A percentile compares a stretch with the other conserved stretches of the same genome.
These are phyloP conservation scores for Xylaria digitata DNA, from an alignment of 2,329 filamentous ascomycete genomes.

Conservation along the genomic window DNA sequence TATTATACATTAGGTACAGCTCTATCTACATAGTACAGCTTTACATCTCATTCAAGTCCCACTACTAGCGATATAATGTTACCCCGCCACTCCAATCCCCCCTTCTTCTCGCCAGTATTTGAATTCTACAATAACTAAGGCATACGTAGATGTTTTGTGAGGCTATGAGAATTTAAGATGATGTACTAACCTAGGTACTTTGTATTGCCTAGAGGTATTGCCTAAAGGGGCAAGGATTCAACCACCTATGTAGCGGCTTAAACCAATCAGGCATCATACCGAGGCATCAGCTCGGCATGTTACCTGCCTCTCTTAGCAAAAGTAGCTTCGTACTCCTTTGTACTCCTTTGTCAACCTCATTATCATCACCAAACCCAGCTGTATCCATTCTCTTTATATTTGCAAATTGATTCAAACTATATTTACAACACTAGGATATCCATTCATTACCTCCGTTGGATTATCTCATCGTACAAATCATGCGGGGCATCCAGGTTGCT, in stretches of 20 bases:
- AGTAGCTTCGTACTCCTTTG: not conserved
- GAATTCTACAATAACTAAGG: not conserved
- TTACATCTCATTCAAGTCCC: not conserved
- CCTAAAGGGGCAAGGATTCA: conserved; percentile 16
- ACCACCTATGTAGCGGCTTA: not conserved
- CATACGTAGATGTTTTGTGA: not conserved
- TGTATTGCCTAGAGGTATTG: not conserved
- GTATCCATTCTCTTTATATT: not conserved
- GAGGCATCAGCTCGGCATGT: conserved; percentile 31
- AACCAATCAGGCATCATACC: conserved; percentile 38
- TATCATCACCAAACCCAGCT: not conserved
- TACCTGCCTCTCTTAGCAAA: too few species aligned
- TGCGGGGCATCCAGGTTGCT: conserved; percentile 80
- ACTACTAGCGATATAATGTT: too few species aligned
- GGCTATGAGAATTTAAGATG: not conserved
- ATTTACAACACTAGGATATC: not conserved
- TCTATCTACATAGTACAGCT: not conserved
- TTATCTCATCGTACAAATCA: conserved; percentile 54
- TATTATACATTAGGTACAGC: not conserved
- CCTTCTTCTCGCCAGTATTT: too few species aligned
- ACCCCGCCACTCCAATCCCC: too few species aligned
- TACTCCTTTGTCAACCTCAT: conserved; percentile 9
- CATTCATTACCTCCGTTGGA: not conserved
- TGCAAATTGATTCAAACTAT: not conserved
- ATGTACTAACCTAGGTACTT: not conserved